Percentiles rank a stretch among this genome's conserved stretches.
Evolutionary conservation across 192 early-diverging fungal genomes (phyloP).

Genomic region (Coemansia sp.): DNA sequence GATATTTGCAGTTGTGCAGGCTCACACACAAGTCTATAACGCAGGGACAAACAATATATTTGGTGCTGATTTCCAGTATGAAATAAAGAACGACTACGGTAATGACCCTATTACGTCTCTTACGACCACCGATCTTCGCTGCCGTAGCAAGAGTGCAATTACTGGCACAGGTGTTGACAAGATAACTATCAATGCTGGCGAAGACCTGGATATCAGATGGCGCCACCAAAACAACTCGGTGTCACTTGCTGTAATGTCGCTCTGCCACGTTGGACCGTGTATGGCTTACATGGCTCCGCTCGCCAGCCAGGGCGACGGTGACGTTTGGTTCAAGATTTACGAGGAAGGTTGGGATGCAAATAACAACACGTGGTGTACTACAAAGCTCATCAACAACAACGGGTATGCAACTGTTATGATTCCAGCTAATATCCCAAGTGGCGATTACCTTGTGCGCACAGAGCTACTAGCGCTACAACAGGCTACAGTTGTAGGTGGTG

Average conservation of each 20-base stretch:
- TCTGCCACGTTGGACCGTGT: constrained; percentile 11
- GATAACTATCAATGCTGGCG: constrained; percentile 1
- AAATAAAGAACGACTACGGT: background rate
- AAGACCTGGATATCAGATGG: background rate
- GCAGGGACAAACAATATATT: constrained; percentile 8
- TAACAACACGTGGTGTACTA: constrained; percentile 8
- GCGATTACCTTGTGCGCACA: constrained; percentile 14
- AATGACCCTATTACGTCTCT: background rate
- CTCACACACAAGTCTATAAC: constrained; percentile 17
- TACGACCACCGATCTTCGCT: background rate
- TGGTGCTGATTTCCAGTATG: background rate
- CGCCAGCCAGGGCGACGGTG: constrained; percentile 5
- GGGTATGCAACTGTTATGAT: constrained; percentile 2
- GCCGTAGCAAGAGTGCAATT: constrained; percentile 1
- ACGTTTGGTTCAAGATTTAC: constrained; percentile 17
- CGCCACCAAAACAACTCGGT: constrained; percentile 11
- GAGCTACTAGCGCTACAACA: constrained; percentile 11
- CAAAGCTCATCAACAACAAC: constrained; percentile 1
- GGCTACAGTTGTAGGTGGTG: background rate
- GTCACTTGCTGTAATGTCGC: constrained; percentile 11
- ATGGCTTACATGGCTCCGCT: constrained; percentile 17
- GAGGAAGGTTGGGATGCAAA: constrained; percentile 4
- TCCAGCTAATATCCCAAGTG: constrained; percentile 9
- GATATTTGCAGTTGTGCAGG: constrained; percentile 1
- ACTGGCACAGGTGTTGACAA: background rate